Evolutionary conservation across 2,329 filamentous ascomycete genomes (phyloP), one percentile per base, ranked within the genome.

Genomic region (Monilinia laxa): DNA sequence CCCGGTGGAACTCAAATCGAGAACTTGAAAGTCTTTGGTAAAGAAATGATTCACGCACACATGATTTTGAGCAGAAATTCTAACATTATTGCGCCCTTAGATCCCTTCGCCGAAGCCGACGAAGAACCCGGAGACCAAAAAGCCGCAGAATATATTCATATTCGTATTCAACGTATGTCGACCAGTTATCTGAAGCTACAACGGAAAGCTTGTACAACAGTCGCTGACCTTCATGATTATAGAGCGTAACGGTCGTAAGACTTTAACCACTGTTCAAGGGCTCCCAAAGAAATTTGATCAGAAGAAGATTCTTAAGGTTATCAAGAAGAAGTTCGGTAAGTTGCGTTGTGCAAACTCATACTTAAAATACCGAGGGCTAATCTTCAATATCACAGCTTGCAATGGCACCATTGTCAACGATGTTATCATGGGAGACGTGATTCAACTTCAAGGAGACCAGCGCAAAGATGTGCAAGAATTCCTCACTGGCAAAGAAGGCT

Each of bases 181-280:
- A 58, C 52, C 31, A 51, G 9, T 16, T 23, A 51, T 20, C 28
- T 38, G 28, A 18, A 25, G n/a, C 23, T 25, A 51, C 18, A 11
- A 18, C 25, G 49, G 3, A 55, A 63, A 6, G 23, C 58, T 51
- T 51, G 28, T 20, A 51, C n/a, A 14, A 20, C 4, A n/a, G 35
- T 40, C 18, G 69, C 83, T 85, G 75, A 87, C 79, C 68, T 71
- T 62, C 47, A 66, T 69, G 52, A 67, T 56, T 45, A 69, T 56
- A 98, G 94, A 99, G 85, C 95, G 95, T 84, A 99, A 99, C 98
- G 95, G 95, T 89, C 95, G 95, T 82, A 99, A 99, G 88, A 98
- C 95, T 85, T 87, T 99, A 90, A 99, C 95, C 77, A 99, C 95
- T 77, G 93, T 99, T 78, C 94, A 98, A 87, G 95, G 95, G 82